Base-by-base conservation (phyloP, 2,329 filamentous ascomycete genomes). In the Sporothrix variecibatus region DNA sequence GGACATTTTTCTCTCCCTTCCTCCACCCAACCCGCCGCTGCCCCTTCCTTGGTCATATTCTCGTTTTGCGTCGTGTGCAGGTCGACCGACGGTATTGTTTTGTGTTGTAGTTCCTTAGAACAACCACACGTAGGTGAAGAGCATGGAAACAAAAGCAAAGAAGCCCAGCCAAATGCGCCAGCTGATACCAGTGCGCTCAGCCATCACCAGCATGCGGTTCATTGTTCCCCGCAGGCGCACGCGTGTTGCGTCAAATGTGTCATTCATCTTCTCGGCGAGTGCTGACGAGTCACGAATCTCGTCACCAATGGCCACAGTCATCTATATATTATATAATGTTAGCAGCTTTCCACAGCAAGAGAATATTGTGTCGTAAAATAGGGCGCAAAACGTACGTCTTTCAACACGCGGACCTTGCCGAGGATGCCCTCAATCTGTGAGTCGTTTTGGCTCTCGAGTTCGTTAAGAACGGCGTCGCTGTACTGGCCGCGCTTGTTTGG, bases 161-260 rank as follows among this genome's bases (percentile, higher is more conserved):
- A 99, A 99, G 60, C 86, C 87, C 71, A 98, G 82, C 96, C 96
- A 99, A 74, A 95, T 93, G 83, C 90, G 95, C 96, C 96, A 99
- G 79, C 94, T 92, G 11, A 99, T 92, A n/a, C 96, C 96, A 1
- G 95, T 97, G 79, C 91, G 88, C 84, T 98, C 90, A 4, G 96
- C 96, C 96, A 99, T 99, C 72, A 95, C 81, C 77, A 98, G 84
- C 96, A 99, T 99, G 75, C 95, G 88, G 81, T 94, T 97, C 96
- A 99, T 98, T 23, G 97, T 98, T 72, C 95, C 94, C 62, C 91
- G 89, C 76, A 99, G 85, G 76, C 93, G 89, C 71, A 94, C 84
- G 46, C 95, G 87, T 72, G 95, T 97, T 79, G 89, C 90, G 81
- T 98, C 95, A 81, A 98, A 99, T 5, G 90, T 89, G 80, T 97